Base-by-base conservation (phyloP, 257 asterid genomes). In the Jasminum sambac region DNA sequence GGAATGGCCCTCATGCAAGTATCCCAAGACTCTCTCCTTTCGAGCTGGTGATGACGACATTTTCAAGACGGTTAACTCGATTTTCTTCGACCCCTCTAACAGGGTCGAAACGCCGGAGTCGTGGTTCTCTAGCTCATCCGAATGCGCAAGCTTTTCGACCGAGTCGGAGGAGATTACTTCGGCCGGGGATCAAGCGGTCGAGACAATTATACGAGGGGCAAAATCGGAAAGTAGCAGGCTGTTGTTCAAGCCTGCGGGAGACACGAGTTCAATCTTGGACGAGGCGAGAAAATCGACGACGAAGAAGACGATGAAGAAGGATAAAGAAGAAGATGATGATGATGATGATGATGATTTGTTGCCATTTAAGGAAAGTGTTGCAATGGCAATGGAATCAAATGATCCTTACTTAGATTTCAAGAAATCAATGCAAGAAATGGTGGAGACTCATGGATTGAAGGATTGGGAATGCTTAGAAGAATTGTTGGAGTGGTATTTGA, bases 1-100 rank as follows among this genome's bases (percentile, higher is more conserved):
- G 85, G 84, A 81, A 68, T 84, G 85, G 85, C 84, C 88, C 39
- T 80, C 79, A 16, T 84, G 88, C 79, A 76, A 66, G 40, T 67
- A 78, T 16, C 85, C 88, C 44, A 71, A 71, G n/a, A 84, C 88
- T 12, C 84, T 78, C 11, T 81, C 88, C 4, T 84, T 84, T 65
- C 82, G 86, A 34, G 76, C 83, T 6, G 12, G 16, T 13, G 62
- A 19, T 13, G 80, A 82, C 72, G 68, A 21, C 74, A 71, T 84
- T 57, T 84, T 79, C 86, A 81, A 92, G 92, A 88, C 96, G 30
- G 90, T 88, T 3, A 88, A 89, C 78, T 89, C 98, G 16, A 79
- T 85, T 0, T 88, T 78, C 80, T 86, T 86, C 68, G 96, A 89
- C 78, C 81, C 89, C 43, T 74, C 80, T 11, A 69, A 71, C 19